Evolutionary conservation across 257 asterid species (phyloP).

Genomic region (Sherardia arvensis): DNA sequence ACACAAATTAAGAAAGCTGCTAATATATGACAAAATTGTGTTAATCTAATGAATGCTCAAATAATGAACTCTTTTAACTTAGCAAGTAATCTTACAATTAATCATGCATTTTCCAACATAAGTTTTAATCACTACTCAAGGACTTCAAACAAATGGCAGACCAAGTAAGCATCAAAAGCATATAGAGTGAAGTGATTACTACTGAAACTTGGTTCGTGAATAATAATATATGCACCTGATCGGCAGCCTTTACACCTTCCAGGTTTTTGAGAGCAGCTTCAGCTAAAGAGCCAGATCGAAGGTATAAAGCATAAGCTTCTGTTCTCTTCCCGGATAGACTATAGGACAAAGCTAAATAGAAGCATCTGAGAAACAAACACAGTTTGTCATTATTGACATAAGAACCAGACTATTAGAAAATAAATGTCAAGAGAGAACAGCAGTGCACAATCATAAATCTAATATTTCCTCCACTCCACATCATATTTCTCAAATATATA

Average conservation of each 20-base stretch:
- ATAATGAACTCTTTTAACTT: neutral
- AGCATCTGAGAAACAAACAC: slow-evolving; percentile 51
- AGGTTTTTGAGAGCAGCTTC: slow-evolving; percentile 58
- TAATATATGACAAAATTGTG: neutral
- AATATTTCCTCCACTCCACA: neutral
- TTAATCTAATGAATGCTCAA: neutral
- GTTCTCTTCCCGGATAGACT: slow-evolving; percentile 90
- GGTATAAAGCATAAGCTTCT: slow-evolving; percentile 79
- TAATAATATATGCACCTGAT: slow-evolving; percentile 45
- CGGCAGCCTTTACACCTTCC: slow-evolving; percentile 31
- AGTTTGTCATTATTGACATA: neutral
- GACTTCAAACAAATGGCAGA: neutral
- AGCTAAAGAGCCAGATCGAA: slow-evolving; percentile 57
- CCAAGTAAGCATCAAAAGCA: neutral
- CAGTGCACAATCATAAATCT: neutral
- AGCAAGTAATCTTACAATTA: neutral
- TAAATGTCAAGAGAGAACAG: neutral
- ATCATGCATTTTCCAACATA: neutral
- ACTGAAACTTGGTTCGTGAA: neutral
- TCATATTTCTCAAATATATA: neutral
- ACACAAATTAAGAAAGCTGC: neutral
- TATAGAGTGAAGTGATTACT: neutral
- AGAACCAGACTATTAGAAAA: neutral
- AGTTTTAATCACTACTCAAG: neutral
- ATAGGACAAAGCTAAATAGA: slow-evolving; percentile 89